A percentile compares a stretch with the other conserved stretches of the same genome.
These are phyloP conservation scores for Aphanomyces euteiches DNA, from an alignment of 352 stramenopile species.

Conservation along the genomic window DNA sequence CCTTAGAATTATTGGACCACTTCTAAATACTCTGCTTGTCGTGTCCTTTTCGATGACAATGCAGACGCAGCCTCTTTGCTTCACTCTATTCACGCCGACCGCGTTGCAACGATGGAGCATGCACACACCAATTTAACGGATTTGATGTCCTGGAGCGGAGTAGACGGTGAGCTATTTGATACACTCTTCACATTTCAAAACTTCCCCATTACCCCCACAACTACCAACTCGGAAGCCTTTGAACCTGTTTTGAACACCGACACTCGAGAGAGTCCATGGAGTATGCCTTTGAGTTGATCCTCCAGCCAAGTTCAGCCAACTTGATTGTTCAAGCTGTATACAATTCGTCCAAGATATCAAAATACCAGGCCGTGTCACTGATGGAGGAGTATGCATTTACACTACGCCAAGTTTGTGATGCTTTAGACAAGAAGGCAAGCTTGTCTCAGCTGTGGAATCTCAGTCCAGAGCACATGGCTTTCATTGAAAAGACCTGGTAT, in stretches of 20 bases:
- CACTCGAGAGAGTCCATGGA: background rate
- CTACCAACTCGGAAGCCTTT: background rate
- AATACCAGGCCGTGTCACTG: background rate
- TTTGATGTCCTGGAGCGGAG: background rate
- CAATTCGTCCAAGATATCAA: background rate
- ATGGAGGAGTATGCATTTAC: background rate
- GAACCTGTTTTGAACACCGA: background rate
- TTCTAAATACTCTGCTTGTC: background rate
- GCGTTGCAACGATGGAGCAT: background rate
- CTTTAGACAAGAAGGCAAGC: background rate
- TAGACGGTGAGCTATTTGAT: background rate
- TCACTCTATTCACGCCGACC: background rate
- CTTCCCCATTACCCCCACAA: background rate
- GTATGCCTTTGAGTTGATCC: conserved; percentile 1
- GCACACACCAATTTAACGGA: background rate
- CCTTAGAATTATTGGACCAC: background rate
- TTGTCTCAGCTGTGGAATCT: background rate
- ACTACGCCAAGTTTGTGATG: background rate
- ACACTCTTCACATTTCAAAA: conserved; percentile 3
- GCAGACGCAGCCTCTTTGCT: background rate
- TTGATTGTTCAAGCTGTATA: background rate
- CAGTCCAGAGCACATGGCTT: background rate
- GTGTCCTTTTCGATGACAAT: background rate
- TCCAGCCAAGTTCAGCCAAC: background rate
- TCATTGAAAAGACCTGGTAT: background rate